A percentile compares a stretch with the other conserved stretches of the same genome.
These are phyloP conservation scores for Amanita brunnescens DNA, from an alignment of 768 basidiomycete genomes.

Conservation along the genomic window DNA sequence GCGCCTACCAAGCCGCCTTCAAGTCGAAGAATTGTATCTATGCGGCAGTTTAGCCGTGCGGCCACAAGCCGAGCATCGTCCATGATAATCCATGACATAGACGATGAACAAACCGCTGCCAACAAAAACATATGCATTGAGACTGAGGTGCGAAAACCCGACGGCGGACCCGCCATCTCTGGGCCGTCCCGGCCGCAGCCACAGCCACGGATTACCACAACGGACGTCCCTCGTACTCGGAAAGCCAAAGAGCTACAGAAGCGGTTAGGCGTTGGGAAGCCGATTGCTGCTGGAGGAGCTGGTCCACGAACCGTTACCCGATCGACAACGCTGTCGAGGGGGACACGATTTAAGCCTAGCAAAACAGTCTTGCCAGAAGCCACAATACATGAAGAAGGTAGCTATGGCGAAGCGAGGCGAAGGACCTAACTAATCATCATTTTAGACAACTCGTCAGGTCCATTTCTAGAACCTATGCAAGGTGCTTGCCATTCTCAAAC, in stretches of 20 bases:
- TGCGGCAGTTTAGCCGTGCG: conserved; percentile 26
- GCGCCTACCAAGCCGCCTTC: conserved; percentile 13
- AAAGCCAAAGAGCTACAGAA: conserved; percentile 69
- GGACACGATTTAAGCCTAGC: conserved; percentile 42
- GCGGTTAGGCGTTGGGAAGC: conserved; percentile 64
- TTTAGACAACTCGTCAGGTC: conserved; percentile 18
- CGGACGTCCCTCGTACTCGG: conserved; percentile 37
- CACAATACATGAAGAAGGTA: conserved; percentile 30
- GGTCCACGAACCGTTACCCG: conserved; percentile 62
- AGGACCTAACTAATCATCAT: neutral
- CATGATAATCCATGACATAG: conserved; percentile 40
- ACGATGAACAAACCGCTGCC: conserved; percentile 29
- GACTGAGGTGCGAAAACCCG: neutral
- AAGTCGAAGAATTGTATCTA: conserved; percentile 25
- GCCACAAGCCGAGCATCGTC: conserved; percentile 35
- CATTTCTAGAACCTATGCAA: neutral
- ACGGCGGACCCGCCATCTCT: neutral
- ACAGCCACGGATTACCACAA: conserved; percentile 10
- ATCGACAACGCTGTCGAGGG: conserved; percentile 41
- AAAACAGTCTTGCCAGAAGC: conserved; percentile 43
- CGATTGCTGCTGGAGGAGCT: conserved; percentile 52
- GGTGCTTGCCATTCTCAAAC: neutral
- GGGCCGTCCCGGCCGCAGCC: conserved; percentile 11
- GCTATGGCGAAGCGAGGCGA: conserved; percentile 36
- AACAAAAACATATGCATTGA: conserved; percentile 11